Percentiles rank a stretch among this genome's conserved stretches.
These are phyloP conservation scores for Podaxis sp. DNA, from an alignment of 768 basidiomycete species.

Conservation along the genomic window DNA sequence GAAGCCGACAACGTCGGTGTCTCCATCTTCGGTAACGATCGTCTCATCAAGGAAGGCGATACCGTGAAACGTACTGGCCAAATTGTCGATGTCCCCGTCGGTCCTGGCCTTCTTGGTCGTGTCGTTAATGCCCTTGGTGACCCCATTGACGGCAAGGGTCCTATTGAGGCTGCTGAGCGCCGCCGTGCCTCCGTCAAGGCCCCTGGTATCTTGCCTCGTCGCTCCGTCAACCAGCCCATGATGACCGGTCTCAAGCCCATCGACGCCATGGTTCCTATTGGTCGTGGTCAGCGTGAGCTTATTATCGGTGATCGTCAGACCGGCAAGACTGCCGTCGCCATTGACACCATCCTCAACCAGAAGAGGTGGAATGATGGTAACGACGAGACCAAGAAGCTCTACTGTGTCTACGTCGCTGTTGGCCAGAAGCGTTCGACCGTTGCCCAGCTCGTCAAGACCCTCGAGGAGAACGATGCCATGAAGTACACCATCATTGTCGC, in stretches of 20 bases:
- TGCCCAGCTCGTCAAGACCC: constrained; percentile 98
- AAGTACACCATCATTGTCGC: constrained; percentile 99
- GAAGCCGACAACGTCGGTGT: constrained; percentile 99
- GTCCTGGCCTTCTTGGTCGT: constrained; percentile 95
- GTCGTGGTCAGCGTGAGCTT: constrained; percentile 99
- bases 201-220: constrained; percentile 98
- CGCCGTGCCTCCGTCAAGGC: constrained; percentile 98
- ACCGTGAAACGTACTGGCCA: constrained; percentile 99
- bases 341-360: constrained; percentile 99
- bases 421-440: constrained; percentile 99
- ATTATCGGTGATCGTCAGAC: constrained; percentile 99
- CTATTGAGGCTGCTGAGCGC: constrained; percentile 90
- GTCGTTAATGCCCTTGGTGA: constrained; percentile 99
- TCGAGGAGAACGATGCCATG: constrained; percentile 99
- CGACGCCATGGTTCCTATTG: constrained; percentile 99
- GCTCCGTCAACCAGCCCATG: constrained; percentile 99
- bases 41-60: constrained; percentile 99
- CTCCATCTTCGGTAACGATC: constrained; percentile 98
- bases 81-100: constrained; percentile 99
- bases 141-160: constrained; percentile 99
- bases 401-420: constrained; percentile 99
- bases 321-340: constrained; percentile 98
- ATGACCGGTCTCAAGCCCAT: constrained; percentile 99
- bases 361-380: constrained; percentile 99
- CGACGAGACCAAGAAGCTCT: constrained; percentile 97